Conservation (phyloP, 2,329 filamentous ascomycete genomes). For the Penicillium brasilianum region DNA sequence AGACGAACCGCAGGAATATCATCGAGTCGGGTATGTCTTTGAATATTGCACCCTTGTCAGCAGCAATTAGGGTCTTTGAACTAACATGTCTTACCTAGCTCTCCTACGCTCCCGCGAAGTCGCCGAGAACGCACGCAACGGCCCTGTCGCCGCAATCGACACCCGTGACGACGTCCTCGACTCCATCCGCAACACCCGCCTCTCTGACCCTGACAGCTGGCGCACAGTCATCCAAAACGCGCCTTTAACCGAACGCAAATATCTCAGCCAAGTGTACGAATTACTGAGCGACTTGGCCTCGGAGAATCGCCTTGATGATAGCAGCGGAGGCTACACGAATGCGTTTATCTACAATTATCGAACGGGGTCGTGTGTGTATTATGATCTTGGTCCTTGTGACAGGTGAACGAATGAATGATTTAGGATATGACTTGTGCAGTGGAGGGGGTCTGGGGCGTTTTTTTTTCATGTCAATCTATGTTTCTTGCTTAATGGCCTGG, state of each 20-base stretch:
- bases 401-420: slow-evolving; percentile 25
- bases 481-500: slow-evolving; percentile 5
- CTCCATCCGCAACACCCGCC: slow-evolving; percentile 71
- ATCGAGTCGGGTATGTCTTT: slow-evolving; percentile 74
- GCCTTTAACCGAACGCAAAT: slow-evolving; percentile 77
- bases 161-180: slow-evolving; percentile 83
- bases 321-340: slow-evolving; percentile 65
- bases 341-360: slow-evolving; percentile 93
- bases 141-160: slow-evolving; percentile 86
- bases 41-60: too few relatives aligned
- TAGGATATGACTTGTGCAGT: background rate
- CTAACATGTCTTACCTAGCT: slow-evolving; percentile 42
- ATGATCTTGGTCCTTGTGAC: slow-evolving; percentile 66
- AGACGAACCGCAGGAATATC: slow-evolving; percentile 84
- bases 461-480: slow-evolving; percentile 2
- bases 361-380: slow-evolving; percentile 81
- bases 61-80: too few relatives aligned
- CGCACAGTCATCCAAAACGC: slow-evolving; percentile 77
- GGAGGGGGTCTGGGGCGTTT: slow-evolving; percentile 6
- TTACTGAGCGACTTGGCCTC: slow-evolving; percentile 69
- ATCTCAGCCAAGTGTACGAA: slow-evolving; percentile 80
- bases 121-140: slow-evolving; percentile 72
- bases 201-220: slow-evolving; percentile 86
- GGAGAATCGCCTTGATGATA: slow-evolving; percentile 46
- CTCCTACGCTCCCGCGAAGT: slow-evolving; percentile 63